Evolutionary conservation across 768 basidiomycete species (phyloP).

Genomic region (Tephrocybe sp.): DNA sequence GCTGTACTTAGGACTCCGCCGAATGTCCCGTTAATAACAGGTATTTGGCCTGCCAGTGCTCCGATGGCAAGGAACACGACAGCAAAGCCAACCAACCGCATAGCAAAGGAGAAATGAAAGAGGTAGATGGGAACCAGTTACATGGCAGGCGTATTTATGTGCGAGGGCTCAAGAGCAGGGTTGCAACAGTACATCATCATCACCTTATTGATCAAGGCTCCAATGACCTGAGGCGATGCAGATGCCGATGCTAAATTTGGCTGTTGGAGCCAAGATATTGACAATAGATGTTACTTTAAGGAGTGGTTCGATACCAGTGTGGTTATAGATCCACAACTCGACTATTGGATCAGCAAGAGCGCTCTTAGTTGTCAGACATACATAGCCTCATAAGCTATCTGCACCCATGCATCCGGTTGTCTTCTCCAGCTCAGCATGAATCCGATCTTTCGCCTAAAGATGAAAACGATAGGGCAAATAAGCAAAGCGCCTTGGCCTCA

Average conservation of each 20-base stretch:
- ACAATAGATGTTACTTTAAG: too few species aligned
- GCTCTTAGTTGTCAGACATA: too few species aligned
- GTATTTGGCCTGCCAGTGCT: constrained; percentile 35
- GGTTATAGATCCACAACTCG: too few species aligned
- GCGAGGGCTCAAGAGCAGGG: neutral
- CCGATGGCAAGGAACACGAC: neutral
- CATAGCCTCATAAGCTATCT: constrained; percentile 7
- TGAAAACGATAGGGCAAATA: too few species aligned
- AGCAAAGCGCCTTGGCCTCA: too few species aligned
- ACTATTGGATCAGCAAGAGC: too few species aligned
- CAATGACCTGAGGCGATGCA: too few species aligned
- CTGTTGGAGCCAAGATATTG: too few species aligned
- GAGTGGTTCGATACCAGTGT: too few species aligned
- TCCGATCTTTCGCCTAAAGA: constrained; percentile 12
- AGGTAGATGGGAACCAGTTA: neutral
- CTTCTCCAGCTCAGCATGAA: constrained; percentile 15
- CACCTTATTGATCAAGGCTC: too few species aligned
- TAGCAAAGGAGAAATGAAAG: neutral
- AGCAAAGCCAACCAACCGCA: neutral
- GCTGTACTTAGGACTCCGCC: constrained; percentile 39
- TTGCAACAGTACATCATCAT: too few species aligned
- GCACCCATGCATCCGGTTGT: neutral
- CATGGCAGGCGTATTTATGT: neutral
- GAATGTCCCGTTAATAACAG: constrained; percentile 46
- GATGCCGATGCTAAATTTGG: too few species aligned